These are phyloP conservation scores for Macrotyloma uniflorum DNA, from an alignment of 306 rosid genomes.

Conservation along the genomic window DNA sequence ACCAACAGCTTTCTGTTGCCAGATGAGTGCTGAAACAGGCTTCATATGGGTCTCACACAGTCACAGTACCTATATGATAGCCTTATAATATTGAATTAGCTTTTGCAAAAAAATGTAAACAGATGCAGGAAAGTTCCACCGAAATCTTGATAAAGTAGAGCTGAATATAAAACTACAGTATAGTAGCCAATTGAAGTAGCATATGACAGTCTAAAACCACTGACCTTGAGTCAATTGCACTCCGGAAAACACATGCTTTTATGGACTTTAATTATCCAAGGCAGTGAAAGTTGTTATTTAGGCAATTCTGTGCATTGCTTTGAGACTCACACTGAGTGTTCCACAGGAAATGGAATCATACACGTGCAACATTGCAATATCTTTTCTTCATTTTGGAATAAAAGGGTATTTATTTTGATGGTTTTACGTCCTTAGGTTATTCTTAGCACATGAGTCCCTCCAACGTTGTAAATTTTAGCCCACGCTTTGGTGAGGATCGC, in stretches of 20 bases:
- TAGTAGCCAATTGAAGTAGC: constrained; percentile 1
- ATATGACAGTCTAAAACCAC: background rate
- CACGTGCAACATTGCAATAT: constrained; percentile 32
- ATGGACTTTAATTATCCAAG: constrained; percentile 45
- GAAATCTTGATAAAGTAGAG: background rate
- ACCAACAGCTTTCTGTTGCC: background rate
- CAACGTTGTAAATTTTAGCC: constrained; percentile 37
- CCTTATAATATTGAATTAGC: background rate
- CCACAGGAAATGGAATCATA: constrained; percentile 43
- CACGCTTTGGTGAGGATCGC: constrained; percentile 34
- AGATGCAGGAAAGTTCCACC: background rate
- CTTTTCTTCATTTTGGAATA: background rate
- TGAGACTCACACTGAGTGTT: constrained; percentile 39
- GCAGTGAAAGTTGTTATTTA: constrained; percentile 40
- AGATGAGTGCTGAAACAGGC: constrained; percentile 12
- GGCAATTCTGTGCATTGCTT: constrained; percentile 39
- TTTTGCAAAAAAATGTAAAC: background rate
- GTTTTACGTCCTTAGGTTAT: constrained; percentile 21
- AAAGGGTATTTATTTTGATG: background rate
- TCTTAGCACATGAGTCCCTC: constrained; percentile 47
- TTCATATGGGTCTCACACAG: constrained; percentile 4
- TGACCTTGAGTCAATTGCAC: constrained; percentile 45
- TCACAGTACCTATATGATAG: background rate
- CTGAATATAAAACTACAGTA: background rate
- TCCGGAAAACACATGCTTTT: constrained; percentile 43